phyloP scores from a whole-genome alignment of 257 asterid species.

The Solanum chiquidenum region DNA sequence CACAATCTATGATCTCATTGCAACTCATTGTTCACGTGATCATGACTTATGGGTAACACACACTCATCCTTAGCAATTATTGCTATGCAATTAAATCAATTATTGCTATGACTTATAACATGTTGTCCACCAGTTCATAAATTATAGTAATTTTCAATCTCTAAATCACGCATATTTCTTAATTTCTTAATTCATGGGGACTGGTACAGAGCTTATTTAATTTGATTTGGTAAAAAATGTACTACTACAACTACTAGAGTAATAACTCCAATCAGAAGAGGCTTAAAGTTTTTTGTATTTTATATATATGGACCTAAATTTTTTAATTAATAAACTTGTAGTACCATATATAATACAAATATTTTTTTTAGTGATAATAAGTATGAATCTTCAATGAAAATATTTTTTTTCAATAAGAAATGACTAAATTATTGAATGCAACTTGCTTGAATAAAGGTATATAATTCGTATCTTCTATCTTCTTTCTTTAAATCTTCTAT shows the following conservation, averaged over 20 bases:
- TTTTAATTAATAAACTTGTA: not conserved
- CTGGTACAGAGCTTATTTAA: not conserved
- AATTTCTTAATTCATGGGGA: not conserved
- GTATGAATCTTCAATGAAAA: not conserved
- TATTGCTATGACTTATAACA: not conserved
- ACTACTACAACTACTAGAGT: not conserved
- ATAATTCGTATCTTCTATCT: not conserved
- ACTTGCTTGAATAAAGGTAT: not conserved
- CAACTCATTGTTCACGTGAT: not conserved
- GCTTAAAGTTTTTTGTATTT: not conserved
- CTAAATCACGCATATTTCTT: not conserved
- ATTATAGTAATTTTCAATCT: not conserved
- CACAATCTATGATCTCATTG: rapidly evolving
- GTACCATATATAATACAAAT: too few relatives aligned
- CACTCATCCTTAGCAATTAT: not conserved
- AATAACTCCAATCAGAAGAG: not conserved
- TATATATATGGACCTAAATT: not conserved
- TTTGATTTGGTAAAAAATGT: not conserved
- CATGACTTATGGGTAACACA: not conserved
- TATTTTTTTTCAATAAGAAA: not conserved
- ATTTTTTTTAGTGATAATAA: not conserved
- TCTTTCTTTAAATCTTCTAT: not conserved
- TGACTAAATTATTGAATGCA: not conserved
- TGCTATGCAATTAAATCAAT: not conserved
- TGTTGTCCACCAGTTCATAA: not conserved